A percentile compares a stretch with the other conserved stretches of the same genome.
These are phyloP conservation scores for Pisolithus albus DNA, from an alignment of 768 basidiomycete species.

Conservation along the genomic window DNA sequence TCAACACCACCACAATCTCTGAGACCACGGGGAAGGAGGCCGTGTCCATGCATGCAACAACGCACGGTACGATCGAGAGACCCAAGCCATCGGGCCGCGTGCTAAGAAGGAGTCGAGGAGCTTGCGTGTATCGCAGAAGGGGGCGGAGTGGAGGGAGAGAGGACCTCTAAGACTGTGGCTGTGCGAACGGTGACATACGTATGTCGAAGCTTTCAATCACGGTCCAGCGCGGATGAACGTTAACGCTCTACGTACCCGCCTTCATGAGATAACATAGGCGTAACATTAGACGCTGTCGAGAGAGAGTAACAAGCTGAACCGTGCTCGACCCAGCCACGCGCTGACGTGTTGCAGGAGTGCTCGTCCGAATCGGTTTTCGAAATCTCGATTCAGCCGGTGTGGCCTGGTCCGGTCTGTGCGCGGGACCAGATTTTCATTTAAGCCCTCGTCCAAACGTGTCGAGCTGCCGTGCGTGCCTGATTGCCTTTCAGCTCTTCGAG, in stretches of 20 bases:
- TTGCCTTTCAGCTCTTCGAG: slow-evolving; percentile 6
- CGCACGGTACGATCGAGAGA: not conserved
- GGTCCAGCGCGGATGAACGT: not conserved
- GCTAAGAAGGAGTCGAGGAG: not conserved
- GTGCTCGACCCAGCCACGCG: no score
- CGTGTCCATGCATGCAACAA: not conserved
- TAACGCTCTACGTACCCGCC: not conserved
- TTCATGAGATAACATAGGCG: not conserved
- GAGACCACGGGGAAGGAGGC: not conserved
- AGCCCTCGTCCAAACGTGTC: not conserved
- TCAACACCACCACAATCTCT: not conserved
- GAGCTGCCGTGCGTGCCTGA: not conserved
- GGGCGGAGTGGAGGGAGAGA: not conserved
- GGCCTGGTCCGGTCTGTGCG: not conserved
- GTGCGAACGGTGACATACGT: not conserved
- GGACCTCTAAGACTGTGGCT: not conserved
- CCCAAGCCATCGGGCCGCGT: not conserved
- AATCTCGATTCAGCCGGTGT: not conserved
- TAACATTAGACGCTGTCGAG: not conserved
- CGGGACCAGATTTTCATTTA: slow-evolving; percentile 2
- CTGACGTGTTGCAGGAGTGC: not conserved
- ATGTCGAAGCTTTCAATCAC: not conserved
- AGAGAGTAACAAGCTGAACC: not conserved
- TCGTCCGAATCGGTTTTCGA: not conserved
- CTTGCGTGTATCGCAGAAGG: not conserved